Conservation (phyloP, 192 early-diverging fungal genomes). For the Backusella psychrophila region DNA sequence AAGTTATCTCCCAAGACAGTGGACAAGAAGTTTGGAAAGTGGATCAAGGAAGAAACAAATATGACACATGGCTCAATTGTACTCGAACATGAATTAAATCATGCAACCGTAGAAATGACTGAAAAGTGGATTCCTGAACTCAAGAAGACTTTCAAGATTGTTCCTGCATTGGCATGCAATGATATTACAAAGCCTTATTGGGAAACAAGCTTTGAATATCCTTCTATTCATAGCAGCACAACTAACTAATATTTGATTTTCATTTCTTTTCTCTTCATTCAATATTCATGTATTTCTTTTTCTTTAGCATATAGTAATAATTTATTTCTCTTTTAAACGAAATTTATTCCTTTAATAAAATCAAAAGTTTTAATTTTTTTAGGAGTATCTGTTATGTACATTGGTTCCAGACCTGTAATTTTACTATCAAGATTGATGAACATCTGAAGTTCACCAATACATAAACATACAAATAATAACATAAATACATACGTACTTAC, state of each 20-base stretch:
- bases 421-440: not conserved
- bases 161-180: constrained; percentile 29
- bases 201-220: constrained; percentile 30
- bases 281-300: not conserved
- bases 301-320: not conserved
- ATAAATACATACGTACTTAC: not conserved
- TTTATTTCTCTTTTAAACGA: not conserved
- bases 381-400: not conserved
- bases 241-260: not conserved
- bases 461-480: not conserved
- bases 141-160: constrained; percentile 25
- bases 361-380: not conserved
- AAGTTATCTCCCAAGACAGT: constrained; percentile 21
- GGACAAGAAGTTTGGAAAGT: constrained; percentile 26
- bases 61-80: constrained; percentile 24
- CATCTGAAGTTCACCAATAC: not conserved
- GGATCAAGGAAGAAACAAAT: constrained; percentile 17
- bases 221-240: not conserved
- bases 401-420: not conserved
- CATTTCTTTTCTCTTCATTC: not conserved
- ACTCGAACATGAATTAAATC: constrained; percentile 38
- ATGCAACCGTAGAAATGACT: constrained; percentile 29
- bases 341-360: not conserved
- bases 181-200: constrained; percentile 34
- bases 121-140: constrained; percentile 36